Evolutionary conservation across 1,284 basidiomycete genomes (phyloP).

Genomic region (Apiotrichum sp.): DNA sequence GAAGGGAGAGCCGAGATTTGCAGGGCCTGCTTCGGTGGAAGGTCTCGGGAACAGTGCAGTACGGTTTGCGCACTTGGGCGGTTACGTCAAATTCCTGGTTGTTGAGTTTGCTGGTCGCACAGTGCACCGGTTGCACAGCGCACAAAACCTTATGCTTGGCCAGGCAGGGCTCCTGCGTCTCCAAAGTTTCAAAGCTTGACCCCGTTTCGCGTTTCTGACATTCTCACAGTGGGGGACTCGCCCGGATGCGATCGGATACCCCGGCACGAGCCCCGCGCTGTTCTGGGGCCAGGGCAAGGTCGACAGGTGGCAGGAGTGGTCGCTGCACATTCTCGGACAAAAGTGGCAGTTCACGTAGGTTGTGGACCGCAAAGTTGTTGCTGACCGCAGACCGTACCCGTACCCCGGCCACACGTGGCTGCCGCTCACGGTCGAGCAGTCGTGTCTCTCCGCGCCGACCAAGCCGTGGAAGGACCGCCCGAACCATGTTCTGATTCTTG

Average conservation of each 20-base stretch:
- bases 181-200: no score
- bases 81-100: no score
- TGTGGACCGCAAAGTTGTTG: no score
- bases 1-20: no score
- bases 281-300: constrained; percentile 19
- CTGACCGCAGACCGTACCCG: constrained; percentile 26
- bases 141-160: no score
- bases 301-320: constrained; percentile 18
- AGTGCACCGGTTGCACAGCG: no score
- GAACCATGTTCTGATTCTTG: constrained; percentile 35
- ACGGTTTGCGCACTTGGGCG: no score
- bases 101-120: no score
- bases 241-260: not conserved
- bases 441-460: constrained; percentile 27
- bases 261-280: not conserved
- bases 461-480: constrained; percentile 24
- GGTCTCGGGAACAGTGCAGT: no score
- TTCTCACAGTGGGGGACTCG: constrained; percentile 5
- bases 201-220: not conserved
- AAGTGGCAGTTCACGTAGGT: constrained; percentile 37
- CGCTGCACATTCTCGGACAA: constrained; percentile 38
- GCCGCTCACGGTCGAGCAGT: constrained; percentile 38
- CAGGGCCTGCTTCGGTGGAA: no score
- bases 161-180: no score
- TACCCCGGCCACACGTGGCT: constrained; percentile 32